Evolutionary conservation across 2,329 filamentous ascomycete genomes (phyloP).

Genomic region (Penicillium thymicola): DNA sequence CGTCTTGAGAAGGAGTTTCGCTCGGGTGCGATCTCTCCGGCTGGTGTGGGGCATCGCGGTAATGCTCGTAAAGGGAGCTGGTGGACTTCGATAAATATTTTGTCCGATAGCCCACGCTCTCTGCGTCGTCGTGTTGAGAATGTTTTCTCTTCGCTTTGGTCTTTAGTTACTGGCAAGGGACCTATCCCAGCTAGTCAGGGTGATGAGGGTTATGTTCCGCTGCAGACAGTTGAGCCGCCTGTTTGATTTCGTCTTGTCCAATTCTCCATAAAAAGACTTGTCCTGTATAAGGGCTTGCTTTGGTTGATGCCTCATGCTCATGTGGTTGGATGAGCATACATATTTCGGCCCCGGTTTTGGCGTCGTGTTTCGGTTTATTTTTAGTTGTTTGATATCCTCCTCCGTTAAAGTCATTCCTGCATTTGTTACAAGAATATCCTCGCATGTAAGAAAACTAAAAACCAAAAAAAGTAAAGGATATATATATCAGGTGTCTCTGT

Average conservation of each 20-base stretch:
- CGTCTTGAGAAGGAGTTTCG: slow-evolving; percentile 57
- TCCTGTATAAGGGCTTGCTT: not conserved
- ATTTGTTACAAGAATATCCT: not conserved
- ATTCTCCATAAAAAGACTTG: not conserved
- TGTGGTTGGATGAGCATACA: not conserved
- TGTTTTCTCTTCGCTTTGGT: slow-evolving; percentile 26
- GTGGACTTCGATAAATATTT: slow-evolving; percentile 32
- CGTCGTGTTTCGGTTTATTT: not conserved
- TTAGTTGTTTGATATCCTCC: slow-evolving; percentile 19
- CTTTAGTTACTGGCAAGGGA: slow-evolving; percentile 27
- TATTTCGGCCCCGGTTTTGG: not conserved
- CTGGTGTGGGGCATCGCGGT: slow-evolving; percentile 6
- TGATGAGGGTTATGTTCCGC: slow-evolving; percentile 45
- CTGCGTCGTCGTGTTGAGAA: slow-evolving; percentile 20
- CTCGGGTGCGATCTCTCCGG: slow-evolving; percentile 22
- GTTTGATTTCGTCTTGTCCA: slow-evolving; percentile 13
- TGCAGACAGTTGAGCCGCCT: slow-evolving; percentile 44
- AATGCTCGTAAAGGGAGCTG: slow-evolving; percentile 24
- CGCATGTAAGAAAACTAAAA: not conserved
- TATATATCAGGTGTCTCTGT: no score
- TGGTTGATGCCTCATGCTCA: slow-evolving; percentile 1
- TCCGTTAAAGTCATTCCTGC: slow-evolving; percentile 1
- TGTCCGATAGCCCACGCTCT: slow-evolving; percentile 18
- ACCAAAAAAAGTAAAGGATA: no score
- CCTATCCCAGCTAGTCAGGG: slow-evolving; percentile 19